phyloP scores from a whole-genome alignment of 1,284 basidiomycete species.

The Melampsora larici-populina region DNA sequence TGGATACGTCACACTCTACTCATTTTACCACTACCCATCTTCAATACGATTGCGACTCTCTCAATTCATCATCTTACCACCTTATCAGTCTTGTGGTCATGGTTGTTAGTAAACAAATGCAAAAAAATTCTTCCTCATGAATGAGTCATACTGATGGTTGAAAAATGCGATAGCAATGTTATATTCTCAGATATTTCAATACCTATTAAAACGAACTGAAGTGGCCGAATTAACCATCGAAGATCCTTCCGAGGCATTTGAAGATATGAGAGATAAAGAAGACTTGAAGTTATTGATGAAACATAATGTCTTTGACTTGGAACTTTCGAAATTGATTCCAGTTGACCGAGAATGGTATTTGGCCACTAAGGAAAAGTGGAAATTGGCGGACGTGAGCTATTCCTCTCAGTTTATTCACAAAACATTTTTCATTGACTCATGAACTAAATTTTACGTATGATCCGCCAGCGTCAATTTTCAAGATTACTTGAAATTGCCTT shows the following conservation, averaged over 20 bases:
- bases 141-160: slow-evolving; percentile 17
- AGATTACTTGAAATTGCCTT: slow-evolving; percentile 36
- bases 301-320: slow-evolving; percentile 62
- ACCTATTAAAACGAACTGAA: slow-evolving; percentile 64
- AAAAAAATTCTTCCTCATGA: not conserved
- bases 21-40: slow-evolving; percentile 90
- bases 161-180: slow-evolving; percentile 65
- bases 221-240: slow-evolving; percentile 91
- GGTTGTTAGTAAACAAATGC: slow-evolving; percentile 65
- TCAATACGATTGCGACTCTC: slow-evolving; percentile 77
- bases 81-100: slow-evolving; percentile 83
- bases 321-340: slow-evolving; percentile 68
- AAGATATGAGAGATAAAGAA: slow-evolving; percentile 86
- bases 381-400: slow-evolving; percentile 74
- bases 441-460: slow-evolving; percentile 50
- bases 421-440: not conserved
- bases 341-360: slow-evolving; percentile 75
- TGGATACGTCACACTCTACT: slow-evolving; percentile 86
- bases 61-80: slow-evolving; percentile 89
- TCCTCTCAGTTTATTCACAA: not conserved
- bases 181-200: slow-evolving; percentile 79
- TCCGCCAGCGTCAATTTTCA: slow-evolving; percentile 34
- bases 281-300: slow-evolving; percentile 78
- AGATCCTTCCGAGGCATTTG: slow-evolving; percentile 93
- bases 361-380: slow-evolving; percentile 72